Percentiles rank a stretch among this genome's conserved stretches.
phyloP scores from a whole-genome alignment of 768 basidiomycete genomes.

The Floccularia luteovirens region DNA sequence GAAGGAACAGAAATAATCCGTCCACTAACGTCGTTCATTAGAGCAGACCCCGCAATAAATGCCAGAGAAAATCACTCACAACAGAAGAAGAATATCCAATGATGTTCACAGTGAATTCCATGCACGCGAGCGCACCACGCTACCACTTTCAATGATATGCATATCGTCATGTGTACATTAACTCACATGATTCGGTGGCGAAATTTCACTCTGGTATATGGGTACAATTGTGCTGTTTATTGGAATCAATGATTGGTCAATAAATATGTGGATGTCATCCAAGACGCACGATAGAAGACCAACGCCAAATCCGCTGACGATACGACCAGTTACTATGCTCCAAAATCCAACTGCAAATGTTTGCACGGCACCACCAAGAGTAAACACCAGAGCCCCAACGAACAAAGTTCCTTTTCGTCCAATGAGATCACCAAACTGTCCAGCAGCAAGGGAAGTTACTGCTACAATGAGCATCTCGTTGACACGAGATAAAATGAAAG shows the following conservation, averaged over 20 bases:
- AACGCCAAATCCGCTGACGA: slow-evolving; percentile 85
- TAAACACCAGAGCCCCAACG: slow-evolving; percentile 77
- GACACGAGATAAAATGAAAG: too few species aligned
- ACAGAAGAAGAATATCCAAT: slow-evolving; percentile 81
- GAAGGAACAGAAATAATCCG: slow-evolving; percentile 86
- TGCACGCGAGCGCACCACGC: slow-evolving; percentile 82
- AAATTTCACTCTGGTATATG: slow-evolving; percentile 94
- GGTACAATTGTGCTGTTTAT: slow-evolving; percentile 78
- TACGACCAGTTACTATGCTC: slow-evolving; percentile 76
- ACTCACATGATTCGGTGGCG: slow-evolving; percentile 80
- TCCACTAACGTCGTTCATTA: slow-evolving; percentile 50
- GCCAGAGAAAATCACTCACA: slow-evolving; percentile 36
- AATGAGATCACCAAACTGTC: slow-evolving; percentile 78
- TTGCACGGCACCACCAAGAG: slow-evolving; percentile 82
- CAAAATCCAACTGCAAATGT: slow-evolving; percentile 73
- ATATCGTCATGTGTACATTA: neutral
- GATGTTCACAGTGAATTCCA: slow-evolving; percentile 88
- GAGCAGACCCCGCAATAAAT: neutral
- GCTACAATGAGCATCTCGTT: too few species aligned
- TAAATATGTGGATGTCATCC: neutral
- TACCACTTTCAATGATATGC: slow-evolving; percentile 15
- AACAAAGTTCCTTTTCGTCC: slow-evolving; percentile 84
- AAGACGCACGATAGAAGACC: slow-evolving; percentile 74
- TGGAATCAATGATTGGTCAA: neutral
- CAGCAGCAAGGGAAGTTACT: slow-evolving; percentile 89